A percentile compares a stretch with the other conserved stretches of the same genome.
These are phyloP conservation scores for Nicotiana knightiana DNA, from an alignment of 257 asterid species.

Conservation along the genomic window DNA sequence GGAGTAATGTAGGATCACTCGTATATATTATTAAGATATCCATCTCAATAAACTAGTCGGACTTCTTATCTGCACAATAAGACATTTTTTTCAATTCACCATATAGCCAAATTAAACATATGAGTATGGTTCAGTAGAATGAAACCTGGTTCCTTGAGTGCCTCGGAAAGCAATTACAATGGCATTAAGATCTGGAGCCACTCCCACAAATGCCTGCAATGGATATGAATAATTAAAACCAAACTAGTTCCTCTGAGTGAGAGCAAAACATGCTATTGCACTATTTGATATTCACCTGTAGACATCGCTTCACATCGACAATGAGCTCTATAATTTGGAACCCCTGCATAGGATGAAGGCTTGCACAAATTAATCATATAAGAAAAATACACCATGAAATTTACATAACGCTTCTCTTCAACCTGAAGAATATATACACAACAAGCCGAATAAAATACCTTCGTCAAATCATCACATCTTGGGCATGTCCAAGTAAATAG, in stretches of 20 bases:
- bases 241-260: not conserved
- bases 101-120: not conserved
- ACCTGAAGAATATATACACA: not conserved
- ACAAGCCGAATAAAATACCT: constrained; percentile 35
- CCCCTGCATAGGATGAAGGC: constrained; percentile 47
- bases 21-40: not conserved
- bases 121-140: not conserved
- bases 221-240: constrained; percentile 10
- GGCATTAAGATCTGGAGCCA: constrained; percentile 72
- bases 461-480: constrained; percentile 66
- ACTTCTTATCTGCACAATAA: not conserved
- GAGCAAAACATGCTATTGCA: not conserved
- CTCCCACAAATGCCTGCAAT: constrained; percentile 89
- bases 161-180: constrained; percentile 91
- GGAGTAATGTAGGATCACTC: not conserved
- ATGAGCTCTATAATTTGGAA: constrained; percentile 85
- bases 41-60: not conserved
- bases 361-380: not conserved
- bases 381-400: not conserved
- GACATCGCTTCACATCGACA: constrained; percentile 78
- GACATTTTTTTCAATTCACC: not conserved
- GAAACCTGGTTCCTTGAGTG: constrained; percentile 82
- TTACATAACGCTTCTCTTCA: not conserved
- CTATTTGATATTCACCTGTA: constrained; percentile 52
- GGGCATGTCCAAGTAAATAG: constrained; percentile 95